Conservation (phyloP, 1,139 yeast genomes). For the Debaryomycetaceae sp. region DNA sequence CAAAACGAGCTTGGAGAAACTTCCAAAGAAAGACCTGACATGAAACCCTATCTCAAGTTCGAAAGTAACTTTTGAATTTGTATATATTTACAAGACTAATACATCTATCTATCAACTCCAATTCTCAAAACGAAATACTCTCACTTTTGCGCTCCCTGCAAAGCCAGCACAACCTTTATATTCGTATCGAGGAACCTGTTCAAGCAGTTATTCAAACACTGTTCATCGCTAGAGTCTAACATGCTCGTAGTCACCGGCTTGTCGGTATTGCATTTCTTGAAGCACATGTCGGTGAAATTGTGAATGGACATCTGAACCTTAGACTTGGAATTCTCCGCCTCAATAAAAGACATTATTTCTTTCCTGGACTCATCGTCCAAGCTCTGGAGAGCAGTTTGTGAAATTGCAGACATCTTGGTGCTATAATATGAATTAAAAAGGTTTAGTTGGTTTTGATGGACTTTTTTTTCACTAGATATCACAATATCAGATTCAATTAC, state of each 20-base stretch:
- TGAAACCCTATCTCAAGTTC: not conserved
- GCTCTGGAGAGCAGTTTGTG: constrained; percentile 56
- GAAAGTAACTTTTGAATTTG: not conserved
- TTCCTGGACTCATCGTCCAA: constrained; percentile 70
- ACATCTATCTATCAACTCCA: not conserved
- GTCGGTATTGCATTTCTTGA: constrained; percentile 72
- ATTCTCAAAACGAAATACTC: not conserved
- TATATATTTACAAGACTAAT: constrained; percentile 5
- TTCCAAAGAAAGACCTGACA: constrained; percentile 1
- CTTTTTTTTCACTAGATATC: not conserved
- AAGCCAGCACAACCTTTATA: constrained; percentile 69
- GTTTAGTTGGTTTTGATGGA: not conserved
- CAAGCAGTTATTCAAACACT: constrained; percentile 76
- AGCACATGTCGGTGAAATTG: constrained; percentile 85
- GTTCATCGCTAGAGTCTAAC: constrained; percentile 59
- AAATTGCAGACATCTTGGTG: constrained; percentile 51
- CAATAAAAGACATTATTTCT: constrained; percentile 73
- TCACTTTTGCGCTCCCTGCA: constrained; percentile 31
- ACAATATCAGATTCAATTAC: not conserved
- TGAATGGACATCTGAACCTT: constrained; percentile 86
- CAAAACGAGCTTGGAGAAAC: constrained; percentile 5
- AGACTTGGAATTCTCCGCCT: constrained; percentile 80
- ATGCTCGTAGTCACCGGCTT: constrained; percentile 47
- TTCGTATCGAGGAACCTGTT: constrained; percentile 86
- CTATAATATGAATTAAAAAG: not conserved